Evolutionary conservation across 768 basidiomycete genomes (phyloP), one percentile per base, ranked within the genome.

Genomic region (Russula vinacea): DNA sequence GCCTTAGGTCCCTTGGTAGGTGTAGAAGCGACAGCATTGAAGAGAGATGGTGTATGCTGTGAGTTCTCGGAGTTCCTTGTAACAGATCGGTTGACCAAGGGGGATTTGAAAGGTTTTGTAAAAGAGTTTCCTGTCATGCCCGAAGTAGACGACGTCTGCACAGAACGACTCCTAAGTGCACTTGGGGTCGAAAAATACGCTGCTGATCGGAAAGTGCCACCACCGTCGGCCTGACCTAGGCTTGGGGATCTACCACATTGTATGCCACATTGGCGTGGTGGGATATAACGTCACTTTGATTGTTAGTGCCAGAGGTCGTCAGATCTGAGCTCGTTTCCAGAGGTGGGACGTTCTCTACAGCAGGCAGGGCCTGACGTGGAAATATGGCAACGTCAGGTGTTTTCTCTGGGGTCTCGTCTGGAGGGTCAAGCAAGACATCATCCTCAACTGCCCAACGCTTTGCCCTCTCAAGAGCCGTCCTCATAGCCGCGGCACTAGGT

Each of bases 401-500:
- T 58, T 56, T 19, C 24, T 53, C 53, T 17, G 45, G 26, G 17
- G 42, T 8, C 13, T 24, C 42, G 24, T 42, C 58, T 52, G 32
- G 45, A 42, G 7, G 45, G 1, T 19, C 50, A 40, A 10, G 14
- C 9, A 59, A 11, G 22, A 11, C n/a, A n/a, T 40, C 26, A 9
- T 69, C 68, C 44, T 65, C 64, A 19, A 44, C 57, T 53, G 49
- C 67, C 68, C 66, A 65, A 19, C 49, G 64, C 45, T 60, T 58
- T 50, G 47, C 52, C 39, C 44, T 51, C 56, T 60, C 62, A 24
- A 33, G 17, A 33, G 67, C 64, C 19, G 39, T 50, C 55, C 13
- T 59, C 13, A 66, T 16, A 2, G 67, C 68, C 14, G 47, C 26
- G 24, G 52, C 58, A 26, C 68, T 69, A 14, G 35, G 60, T 35